Percentiles rank a stretch among this genome's conserved stretches.
phyloP scores from a whole-genome alignment of 208 protist species.

The Leishmania guyanensis region DNA sequence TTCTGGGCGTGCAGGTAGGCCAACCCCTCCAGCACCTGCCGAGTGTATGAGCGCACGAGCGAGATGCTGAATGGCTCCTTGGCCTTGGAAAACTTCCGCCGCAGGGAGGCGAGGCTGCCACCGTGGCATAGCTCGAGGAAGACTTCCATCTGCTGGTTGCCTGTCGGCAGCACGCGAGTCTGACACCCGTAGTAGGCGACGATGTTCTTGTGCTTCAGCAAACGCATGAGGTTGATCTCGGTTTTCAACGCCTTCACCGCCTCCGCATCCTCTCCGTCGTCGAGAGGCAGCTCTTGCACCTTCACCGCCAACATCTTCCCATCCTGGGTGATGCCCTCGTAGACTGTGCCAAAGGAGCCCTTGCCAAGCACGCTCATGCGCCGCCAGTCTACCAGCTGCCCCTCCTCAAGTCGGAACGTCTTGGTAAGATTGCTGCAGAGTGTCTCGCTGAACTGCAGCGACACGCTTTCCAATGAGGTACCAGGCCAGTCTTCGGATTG shows the following conservation, averaged over 20 bases:
- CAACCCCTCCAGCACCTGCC: slow-evolving; percentile 88
- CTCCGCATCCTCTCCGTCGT: slow-evolving; percentile 56
- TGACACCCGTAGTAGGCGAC: slow-evolving; percentile 91
- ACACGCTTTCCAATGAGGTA: slow-evolving; percentile 28
- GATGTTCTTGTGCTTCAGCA: slow-evolving; percentile 86
- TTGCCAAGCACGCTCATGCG: slow-evolving; percentile 81
- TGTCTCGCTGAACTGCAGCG: slow-evolving; percentile 39
- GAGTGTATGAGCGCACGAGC: slow-evolving; percentile 82
- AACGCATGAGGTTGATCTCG: slow-evolving; percentile 90
- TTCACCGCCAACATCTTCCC: slow-evolving; percentile 90
- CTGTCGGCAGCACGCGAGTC: slow-evolving; percentile 47
- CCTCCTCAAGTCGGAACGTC: slow-evolving; percentile 48
- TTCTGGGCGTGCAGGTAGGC: slow-evolving; percentile 80
- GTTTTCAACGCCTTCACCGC: slow-evolving; percentile 60
- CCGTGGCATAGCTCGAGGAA: slow-evolving; percentile 91
- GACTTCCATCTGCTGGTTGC: slow-evolving; percentile 80
- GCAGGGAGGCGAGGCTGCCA: slow-evolving; percentile 62
- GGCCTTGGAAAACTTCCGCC: slow-evolving; percentile 71
- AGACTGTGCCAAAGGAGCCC: slow-evolving; percentile 87
- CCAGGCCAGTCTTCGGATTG: not conserved
- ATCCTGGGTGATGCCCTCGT: slow-evolving; percentile 87
- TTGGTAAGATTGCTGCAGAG: slow-evolving; percentile 21
- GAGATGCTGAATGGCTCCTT: slow-evolving; percentile 73
- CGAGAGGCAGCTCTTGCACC: slow-evolving; percentile 77
- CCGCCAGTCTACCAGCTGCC: slow-evolving; percentile 71